Evolutionary conservation across 192 early-diverging fungal species (phyloP).

Genomic region (Podila horticola): DNA sequence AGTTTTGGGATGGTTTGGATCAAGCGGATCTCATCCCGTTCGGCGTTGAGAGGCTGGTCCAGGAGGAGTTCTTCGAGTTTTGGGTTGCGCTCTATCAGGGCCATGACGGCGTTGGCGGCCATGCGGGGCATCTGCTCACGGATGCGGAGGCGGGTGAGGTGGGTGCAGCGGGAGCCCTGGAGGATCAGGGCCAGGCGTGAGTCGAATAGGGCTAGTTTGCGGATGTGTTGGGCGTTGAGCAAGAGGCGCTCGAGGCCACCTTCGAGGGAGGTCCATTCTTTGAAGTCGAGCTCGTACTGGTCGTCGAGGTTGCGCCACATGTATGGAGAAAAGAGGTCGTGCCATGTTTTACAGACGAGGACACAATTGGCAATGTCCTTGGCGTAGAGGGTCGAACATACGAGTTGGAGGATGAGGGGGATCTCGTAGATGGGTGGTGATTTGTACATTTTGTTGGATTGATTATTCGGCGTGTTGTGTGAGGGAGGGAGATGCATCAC

Average conservation of each 20-base stretch:
- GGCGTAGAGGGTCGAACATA: not conserved
- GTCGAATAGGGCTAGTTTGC: conserved; percentile 1
- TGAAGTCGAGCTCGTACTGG: conserved; percentile 1
- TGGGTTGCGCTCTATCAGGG: not conserved
- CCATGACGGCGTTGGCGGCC: not conserved
- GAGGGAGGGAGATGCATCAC: not conserved
- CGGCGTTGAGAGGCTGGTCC: not conserved
- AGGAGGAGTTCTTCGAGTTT: not conserved
- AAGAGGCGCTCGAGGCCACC: conserved; percentile 3
- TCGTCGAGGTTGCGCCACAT: not conserved
- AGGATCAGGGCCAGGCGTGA: not conserved
- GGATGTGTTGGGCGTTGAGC: not conserved
- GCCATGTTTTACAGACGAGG: conserved; percentile 2
- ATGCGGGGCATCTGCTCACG: not conserved
- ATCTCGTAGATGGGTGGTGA: not conserved
- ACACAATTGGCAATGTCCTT: conserved; percentile 3
- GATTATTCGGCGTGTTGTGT: not conserved
- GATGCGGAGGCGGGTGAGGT: conserved; percentile 1
- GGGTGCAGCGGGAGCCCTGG: conserved; percentile 1
- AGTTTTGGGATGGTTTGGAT: not conserved
- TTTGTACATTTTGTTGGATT: not conserved
- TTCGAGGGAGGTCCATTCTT: not conserved
- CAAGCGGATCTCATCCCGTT: not conserved
- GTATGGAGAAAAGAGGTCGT: not conserved
- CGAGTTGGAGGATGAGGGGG: not conserved